Percentiles rank a stretch among this genome's conserved stretches.
Evolutionary conservation across 2,329 filamentous ascomycete species (phyloP).

Genomic region (Nemania serpens): DNA sequence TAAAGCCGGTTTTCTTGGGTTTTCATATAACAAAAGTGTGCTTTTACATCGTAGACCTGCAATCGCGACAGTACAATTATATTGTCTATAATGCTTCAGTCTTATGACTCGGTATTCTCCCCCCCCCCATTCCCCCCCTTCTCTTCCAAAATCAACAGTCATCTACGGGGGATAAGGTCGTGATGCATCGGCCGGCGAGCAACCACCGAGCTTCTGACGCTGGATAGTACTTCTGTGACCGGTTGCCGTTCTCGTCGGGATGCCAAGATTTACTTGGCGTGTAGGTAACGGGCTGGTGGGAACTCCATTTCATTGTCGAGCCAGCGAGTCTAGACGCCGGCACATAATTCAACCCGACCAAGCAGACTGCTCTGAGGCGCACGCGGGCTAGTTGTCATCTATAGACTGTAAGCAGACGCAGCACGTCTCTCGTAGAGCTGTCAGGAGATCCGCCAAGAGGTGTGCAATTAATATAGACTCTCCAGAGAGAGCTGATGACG

Average conservation of each 20-base stretch:
- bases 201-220: neutral
- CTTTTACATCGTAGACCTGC: neutral
- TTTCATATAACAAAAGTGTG: slow-evolving; percentile 13
- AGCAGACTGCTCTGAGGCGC: neutral
- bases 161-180: neutral
- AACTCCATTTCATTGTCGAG: neutral
- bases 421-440: neutral
- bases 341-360: neutral
- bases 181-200: neutral
- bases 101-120: neutral
- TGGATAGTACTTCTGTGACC: neutral
- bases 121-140: too few species aligned
- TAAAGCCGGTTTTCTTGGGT: slow-evolving; percentile 7
- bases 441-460: slow-evolving; percentile 15
- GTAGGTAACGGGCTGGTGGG: neutral
- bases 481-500: slow-evolving; percentile 2
- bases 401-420: neutral
- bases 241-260: neutral
- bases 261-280: neutral
- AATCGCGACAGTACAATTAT: neutral
- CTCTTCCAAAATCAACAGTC: neutral
- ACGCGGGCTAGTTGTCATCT: neutral
- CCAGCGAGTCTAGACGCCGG: slow-evolving; percentile 1
- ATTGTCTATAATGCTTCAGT: slow-evolving; percentile 9
- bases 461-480: slow-evolving; percentile 26